Evolutionary conservation across 2,329 filamentous ascomycete genomes (phyloP).

Genomic region (Xylaria digitata): DNA sequence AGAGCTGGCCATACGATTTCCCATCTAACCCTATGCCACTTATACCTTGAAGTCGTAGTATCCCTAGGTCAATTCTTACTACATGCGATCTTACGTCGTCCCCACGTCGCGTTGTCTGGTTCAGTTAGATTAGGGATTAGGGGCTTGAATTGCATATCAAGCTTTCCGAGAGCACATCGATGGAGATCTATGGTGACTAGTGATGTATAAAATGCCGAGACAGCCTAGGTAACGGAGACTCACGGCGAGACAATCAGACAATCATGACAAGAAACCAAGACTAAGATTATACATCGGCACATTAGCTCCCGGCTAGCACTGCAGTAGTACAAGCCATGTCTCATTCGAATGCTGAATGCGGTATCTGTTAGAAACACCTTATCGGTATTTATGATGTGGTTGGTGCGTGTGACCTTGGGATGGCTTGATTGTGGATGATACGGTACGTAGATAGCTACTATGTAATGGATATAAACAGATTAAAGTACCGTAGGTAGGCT

Average conservation of each 20-base stretch:
- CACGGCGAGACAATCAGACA: background rate
- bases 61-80: background rate
- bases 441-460: too few species aligned
- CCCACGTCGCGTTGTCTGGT: background rate
- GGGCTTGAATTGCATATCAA: background rate
- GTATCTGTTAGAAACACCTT: too few species aligned
- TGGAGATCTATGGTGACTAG: background rate
- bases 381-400: too few species aligned
- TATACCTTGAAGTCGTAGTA: background rate
- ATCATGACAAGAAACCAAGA: background rate
- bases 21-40: background rate
- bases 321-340: slow-evolving; percentile 13
- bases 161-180: background rate
- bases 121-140: background rate
- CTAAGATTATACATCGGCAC: background rate
- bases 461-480: too few species aligned
- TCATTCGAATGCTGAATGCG: background rate
- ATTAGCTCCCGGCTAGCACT: background rate
- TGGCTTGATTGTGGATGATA: too few species aligned
- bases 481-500: too few species aligned
- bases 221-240: background rate
- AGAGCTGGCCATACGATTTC: background rate
- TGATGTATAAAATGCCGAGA: background rate
- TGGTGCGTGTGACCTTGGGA: too few species aligned
- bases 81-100: background rate